Conservation (phyloP, 495 filamentous ascomycete species). For the Lepraria neglecta region DNA sequence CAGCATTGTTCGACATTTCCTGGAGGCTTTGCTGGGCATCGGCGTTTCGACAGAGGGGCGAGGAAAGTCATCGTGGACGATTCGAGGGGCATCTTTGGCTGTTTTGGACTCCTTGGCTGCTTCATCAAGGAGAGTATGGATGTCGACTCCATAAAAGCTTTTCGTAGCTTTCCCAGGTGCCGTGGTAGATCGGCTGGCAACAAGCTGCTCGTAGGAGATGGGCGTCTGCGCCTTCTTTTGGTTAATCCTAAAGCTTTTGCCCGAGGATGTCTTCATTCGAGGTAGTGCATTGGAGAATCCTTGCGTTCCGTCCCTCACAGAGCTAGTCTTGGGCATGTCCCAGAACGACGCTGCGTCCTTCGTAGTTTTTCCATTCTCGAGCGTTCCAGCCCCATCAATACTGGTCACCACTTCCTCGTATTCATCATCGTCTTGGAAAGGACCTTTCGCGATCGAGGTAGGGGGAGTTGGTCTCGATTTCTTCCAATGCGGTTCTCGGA, state of each 20-base stretch:
- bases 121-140: constrained; percentile 71
- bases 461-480: not conserved
- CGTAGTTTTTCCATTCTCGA: not conserved
- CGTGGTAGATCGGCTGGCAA: constrained; percentile 61
- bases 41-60: constrained; percentile 36
- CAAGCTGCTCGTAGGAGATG: constrained; percentile 59
- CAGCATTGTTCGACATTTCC: constrained; percentile 48
- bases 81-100: constrained; percentile 22
- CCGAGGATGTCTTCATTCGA: constrained; percentile 58
- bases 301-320: constrained; percentile 16
- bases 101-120: constrained; percentile 38
- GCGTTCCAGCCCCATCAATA: not conserved
- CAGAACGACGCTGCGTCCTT: not conserved
- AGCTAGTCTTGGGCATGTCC: not conserved
- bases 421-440: constrained; percentile 42
- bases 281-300: constrained; percentile 28
- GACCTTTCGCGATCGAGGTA: constrained; percentile 39
- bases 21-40: constrained; percentile 37
- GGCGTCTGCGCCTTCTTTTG: constrained; percentile 42
- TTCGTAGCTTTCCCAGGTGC: constrained; percentile 67
- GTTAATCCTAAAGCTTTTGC: constrained; percentile 51
- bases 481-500: not conserved
- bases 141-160: constrained; percentile 86
- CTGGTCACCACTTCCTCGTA: constrained; percentile 2
- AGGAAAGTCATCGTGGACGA: constrained; percentile 32